Conservation (phyloP, 2,329 filamentous ascomycete species). For the Ophiosphaerella narmari region DNA sequence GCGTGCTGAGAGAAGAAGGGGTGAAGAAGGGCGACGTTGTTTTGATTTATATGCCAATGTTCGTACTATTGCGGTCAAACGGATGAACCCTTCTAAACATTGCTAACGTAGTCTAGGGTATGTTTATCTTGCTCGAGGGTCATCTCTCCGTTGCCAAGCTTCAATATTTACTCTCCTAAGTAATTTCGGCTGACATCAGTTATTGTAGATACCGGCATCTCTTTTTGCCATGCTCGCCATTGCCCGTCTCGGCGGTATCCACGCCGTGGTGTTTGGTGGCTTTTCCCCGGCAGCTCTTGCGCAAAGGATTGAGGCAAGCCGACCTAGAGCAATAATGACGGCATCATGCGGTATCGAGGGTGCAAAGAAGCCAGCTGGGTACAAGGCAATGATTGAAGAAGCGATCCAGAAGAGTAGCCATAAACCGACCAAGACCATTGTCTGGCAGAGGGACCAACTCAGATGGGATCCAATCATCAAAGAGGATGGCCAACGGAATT, state of each 20-base stretch:
- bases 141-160: too few relatives aligned
- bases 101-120: too few relatives aligned
- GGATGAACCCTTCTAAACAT: too few relatives aligned
- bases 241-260: conserved; percentile 80
- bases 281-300: conserved; percentile 82
- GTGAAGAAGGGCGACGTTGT: conserved; percentile 85
- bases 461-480: conserved; percentile 74
- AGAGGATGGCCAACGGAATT: conserved; percentile 72
- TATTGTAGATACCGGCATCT: conserved; percentile 69
- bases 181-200: too few relatives aligned
- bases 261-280: conserved; percentile 91
- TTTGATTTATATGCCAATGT: conserved; percentile 94
- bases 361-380: conserved; percentile 76
- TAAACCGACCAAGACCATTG: conserved; percentile 73
- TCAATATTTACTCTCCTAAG: too few relatives aligned
- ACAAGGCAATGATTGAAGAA: conserved; percentile 73
- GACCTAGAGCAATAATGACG: conserved; percentile 77
- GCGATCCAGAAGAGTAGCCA: conserved; percentile 69
- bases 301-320: conserved; percentile 84
- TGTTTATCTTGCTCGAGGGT: too few relatives aligned
- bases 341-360: conserved; percentile 93
- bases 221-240: conserved; percentile 85
- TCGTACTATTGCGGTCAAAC: too few relatives aligned
- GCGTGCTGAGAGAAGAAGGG: conserved; percentile 79
- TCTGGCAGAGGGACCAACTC: conserved; percentile 83